Evolutionary conservation across 768 basidiomycete genomes (phyloP), one percentile per base, ranked within the genome.

Genomic region (button mushroom (Agaricus bisporus)): DNA sequence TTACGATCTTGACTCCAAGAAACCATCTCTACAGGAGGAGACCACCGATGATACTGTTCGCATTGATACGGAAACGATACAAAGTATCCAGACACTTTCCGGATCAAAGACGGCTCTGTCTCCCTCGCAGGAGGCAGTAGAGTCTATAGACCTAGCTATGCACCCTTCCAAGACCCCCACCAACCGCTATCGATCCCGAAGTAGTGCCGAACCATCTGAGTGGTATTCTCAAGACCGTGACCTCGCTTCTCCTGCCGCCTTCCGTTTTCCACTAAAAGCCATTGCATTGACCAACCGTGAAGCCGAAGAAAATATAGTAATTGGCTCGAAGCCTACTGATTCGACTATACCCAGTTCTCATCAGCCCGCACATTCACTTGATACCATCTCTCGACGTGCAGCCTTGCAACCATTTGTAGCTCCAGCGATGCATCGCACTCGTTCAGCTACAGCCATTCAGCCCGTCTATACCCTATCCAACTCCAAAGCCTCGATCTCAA

Each of bases 311-410:
- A 15, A 10, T n/a, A 2, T 29, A 17, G 5, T 25, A n/a, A 11
- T 18, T 17, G n/a, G 18, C 18, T 20, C 53, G 4, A 54, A 43
- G 41, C 28, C 41, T 10, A 2, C 20, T 11, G 53, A 54, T 15
- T 58, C 58, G 15, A 53, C 56, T 39, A 69, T 70, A 5, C 66
- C 70, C 17, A 67, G 59, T 50, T 59, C 70, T n/a, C 82, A 81
- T 63, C 83, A 78, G 56, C 74, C 80, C 36, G 79, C 81, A 12
- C 74, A 73, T 58, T 85, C 83, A 0, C 65, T 84, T 18, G 83
- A 85, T 61, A 72, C 68, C 0, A 64, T 73, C 25, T 66, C 64
- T 22, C 60, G 64, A 41, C 67, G 64, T 29, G 22, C 57, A 61
- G 32, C 48, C 57, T 11, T 61, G 59, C 18, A 63, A 55, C 52